phyloP scores from a whole-genome alignment of 352 stramenopile species.

The Phytophthora megakarya region DNA sequence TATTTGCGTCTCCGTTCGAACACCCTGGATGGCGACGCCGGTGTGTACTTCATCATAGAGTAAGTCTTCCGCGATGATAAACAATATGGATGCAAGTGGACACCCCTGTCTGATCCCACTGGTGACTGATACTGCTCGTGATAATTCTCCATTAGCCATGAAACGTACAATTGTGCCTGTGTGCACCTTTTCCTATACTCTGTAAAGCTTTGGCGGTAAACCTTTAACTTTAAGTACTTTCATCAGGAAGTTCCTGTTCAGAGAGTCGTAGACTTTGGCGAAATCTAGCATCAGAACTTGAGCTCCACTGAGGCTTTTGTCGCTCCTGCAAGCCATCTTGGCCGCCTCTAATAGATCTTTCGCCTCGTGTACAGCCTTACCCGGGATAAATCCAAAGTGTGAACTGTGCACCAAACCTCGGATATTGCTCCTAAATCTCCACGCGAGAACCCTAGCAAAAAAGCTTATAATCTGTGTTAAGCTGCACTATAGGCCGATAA shows the following conservation, averaged over 20 bases:
- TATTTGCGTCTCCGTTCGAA: neutral
- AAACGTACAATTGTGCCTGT: neutral
- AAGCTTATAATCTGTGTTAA: constrained; percentile 22
- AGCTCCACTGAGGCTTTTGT: neutral
- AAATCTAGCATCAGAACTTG: constrained; percentile 7
- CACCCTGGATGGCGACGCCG: neutral
- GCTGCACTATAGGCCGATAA: constrained; percentile 1
- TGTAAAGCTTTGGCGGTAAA: neutral
- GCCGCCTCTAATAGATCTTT: constrained; percentile 5
- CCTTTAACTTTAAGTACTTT: constrained; percentile 1
- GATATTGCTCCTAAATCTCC: neutral
- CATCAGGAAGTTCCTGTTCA: neutral
- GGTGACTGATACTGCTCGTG: neutral
- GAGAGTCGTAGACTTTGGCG: constrained; percentile 2
- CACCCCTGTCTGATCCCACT: constrained; percentile 15
- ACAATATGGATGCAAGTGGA: constrained; percentile 1
- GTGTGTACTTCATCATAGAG: neutral
- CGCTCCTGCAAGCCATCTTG: neutral
- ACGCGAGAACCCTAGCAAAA: neutral
- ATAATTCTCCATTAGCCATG: neutral
- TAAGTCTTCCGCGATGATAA: constrained; percentile 1
- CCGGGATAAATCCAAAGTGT: constrained; percentile 1
- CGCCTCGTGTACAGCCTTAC: neutral
- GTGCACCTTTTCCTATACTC: neutral
- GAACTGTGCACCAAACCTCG: neutral